Base-by-base conservation (phyloP, 2,329 filamentous ascomycete genomes). In the Xylaria arbuscula region DNA sequence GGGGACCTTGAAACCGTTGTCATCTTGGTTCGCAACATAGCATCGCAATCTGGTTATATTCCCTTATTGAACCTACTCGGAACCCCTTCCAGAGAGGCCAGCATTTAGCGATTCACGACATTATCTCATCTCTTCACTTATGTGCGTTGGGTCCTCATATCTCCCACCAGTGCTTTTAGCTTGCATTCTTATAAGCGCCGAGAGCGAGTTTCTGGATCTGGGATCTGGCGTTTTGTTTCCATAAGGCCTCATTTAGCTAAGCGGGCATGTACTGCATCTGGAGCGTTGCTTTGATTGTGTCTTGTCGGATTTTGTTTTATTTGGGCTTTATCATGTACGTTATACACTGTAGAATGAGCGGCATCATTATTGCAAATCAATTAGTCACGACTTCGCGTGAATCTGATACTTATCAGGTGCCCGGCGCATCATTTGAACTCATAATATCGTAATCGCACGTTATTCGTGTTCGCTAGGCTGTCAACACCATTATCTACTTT, bases 231-330 rank as follows among this genome's bases (percentile, higher is more conserved):
- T 55, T 63, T 24, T 63, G n/a, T 40, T 63, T 8, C 57, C 47
- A 22, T 11, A 32, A 62, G 48, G 10, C 47, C 28, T 61, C 56
- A 57, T 65, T 61, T 68, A 65, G 56, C 36, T 56, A 51, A 64
- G 56, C 62, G 66, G 42, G 66, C 51, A 59, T 65, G 19, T 60
- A 54, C 36, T 51, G 62, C 66, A 68, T 68, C 47, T 62, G 42
- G 50, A 60, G 66, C 66, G 51, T 68, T 61, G 66, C 45, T 65
- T 64, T 17, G 32, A 42, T 65, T 51, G 40, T 51, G 19, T 36
- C 8, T 54, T 48, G 19, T 60, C 50, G 38, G 55, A 48, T 22
- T 36, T 48, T 34, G 50, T 65, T 57, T 42, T 19, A 32, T 56
- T 61, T 58, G 34, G 42, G 62, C n/a, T 50, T 61, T 34, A 34